Percentiles rank a stretch among this genome's conserved stretches.
phyloP scores from a whole-genome alignment of 768 basidiomycete species.

The Sarcomyxa edulis region DNA sequence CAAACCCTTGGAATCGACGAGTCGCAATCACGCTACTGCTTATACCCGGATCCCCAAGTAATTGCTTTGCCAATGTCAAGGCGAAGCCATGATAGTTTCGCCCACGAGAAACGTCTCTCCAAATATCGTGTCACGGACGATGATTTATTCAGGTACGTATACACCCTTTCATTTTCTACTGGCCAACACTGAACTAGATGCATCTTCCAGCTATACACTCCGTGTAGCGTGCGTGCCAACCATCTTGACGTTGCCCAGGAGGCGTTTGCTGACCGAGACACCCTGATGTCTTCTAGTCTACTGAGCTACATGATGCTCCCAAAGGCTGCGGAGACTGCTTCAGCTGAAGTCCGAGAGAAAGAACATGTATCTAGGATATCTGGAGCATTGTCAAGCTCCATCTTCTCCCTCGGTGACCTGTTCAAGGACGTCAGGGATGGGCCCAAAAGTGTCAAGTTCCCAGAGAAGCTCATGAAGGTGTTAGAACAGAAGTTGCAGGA shows the following conservation, averaged over 20 bases:
- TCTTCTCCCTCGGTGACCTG: constrained; percentile 63
- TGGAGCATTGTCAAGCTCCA: constrained; percentile 49
- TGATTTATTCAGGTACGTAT: constrained; percentile 73
- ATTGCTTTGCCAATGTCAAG: constrained; percentile 49
- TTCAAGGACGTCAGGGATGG: constrained; percentile 77
- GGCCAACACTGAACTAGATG: no score
- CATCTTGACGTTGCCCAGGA: constrained; percentile 7
- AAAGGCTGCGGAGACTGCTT: constrained; percentile 35
- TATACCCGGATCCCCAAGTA: no score
- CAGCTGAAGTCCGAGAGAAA: constrained; percentile 42
- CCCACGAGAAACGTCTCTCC: constrained; percentile 68
- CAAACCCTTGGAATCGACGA: no score
- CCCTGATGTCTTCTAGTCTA: constrained; percentile 46
- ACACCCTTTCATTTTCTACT: no score
- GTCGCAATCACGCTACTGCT: no score
- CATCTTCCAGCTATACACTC: constrained; percentile 59
- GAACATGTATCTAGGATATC: constrained; percentile 63
- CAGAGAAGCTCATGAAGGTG: constrained; percentile 89
- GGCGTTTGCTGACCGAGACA: constrained; percentile 11
- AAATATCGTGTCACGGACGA: constrained; percentile 79
- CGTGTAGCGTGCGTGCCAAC: constrained; percentile 69
- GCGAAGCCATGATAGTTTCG: constrained; percentile 68
- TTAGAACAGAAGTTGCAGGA: constrained; percentile 86
- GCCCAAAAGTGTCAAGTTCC: constrained; percentile 85
- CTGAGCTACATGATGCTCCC: constrained; percentile 67